These are phyloP conservation scores for Boletus smithii DNA, from an alignment of 1,284 basidiomycete genomes.

Conservation along the genomic window DNA sequence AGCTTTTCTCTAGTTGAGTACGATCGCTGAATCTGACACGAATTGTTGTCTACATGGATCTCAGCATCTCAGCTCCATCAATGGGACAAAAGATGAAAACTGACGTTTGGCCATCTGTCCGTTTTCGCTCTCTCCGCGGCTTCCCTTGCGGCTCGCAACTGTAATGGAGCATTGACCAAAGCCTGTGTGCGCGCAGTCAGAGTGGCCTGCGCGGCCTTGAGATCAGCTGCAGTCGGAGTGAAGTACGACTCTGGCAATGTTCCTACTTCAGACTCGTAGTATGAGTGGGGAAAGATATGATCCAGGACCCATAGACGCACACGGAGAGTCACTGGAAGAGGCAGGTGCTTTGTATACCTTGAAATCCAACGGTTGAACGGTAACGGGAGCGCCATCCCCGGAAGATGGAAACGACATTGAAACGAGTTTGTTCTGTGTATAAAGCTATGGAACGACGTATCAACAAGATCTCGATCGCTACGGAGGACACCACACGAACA, in stretches of 20 bases:
- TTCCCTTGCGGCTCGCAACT: constrained; percentile 67
- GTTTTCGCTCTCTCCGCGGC: constrained; percentile 58
- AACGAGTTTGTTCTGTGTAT: constrained; percentile 13
- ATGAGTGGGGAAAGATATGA: constrained; percentile 10
- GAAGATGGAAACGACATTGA: constrained; percentile 21
- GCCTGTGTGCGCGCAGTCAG: constrained; percentile 61
- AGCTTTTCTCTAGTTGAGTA: constrained; percentile 76
- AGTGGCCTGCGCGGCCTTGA: constrained; percentile 66
- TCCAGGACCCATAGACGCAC: constrained; percentile 26
- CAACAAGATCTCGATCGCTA: constrained; percentile 18
- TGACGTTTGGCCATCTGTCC: constrained; percentile 70
- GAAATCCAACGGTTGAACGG: constrained; percentile 32
- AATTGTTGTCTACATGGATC: constrained; percentile 62
- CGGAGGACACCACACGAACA: constrained; percentile 14
- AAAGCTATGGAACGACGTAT: constrained; percentile 16
- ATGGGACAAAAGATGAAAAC: constrained; percentile 21
- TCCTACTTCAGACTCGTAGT: constrained; percentile 23
- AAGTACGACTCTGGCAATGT: constrained; percentile 72
- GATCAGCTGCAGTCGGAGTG: constrained; percentile 68
- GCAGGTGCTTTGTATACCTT: constrained; percentile 48
- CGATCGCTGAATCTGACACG: constrained; percentile 79
- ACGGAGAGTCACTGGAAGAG: constrained; percentile 10
- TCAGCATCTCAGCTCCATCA: constrained; percentile 18
- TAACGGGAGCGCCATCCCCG: not conserved
- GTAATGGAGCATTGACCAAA: constrained; percentile 74